Evolutionary conservation across 139 green algal genomes (phyloP).

Genomic region (Chlorella vulgaris): DNA sequence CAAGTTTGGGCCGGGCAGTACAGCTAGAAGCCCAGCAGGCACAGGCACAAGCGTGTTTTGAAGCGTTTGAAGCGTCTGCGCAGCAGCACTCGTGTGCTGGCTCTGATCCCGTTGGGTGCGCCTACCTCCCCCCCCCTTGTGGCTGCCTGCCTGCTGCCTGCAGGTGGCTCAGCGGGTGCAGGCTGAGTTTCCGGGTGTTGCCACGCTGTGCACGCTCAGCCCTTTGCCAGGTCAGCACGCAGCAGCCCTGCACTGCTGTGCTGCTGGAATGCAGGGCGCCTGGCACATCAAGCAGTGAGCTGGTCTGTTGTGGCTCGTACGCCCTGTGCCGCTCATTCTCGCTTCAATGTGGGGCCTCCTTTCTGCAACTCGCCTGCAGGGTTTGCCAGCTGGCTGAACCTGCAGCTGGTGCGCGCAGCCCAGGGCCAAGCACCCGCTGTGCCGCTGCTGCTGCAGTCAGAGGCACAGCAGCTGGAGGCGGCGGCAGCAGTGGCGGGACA

Average conservation of each 20-base stretch:
- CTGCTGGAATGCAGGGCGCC: neutral
- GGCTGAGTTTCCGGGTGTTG: conserved; percentile 55
- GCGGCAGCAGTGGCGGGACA: neutral
- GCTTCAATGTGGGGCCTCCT: neutral
- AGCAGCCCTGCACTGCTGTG: neutral
- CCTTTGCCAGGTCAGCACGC: conserved; percentile 62
- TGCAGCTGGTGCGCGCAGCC: neutral
- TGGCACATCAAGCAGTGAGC: neutral
- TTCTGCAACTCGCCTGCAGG: neutral
- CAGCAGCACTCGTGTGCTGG: too few relatives aligned
- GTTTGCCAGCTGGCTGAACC: conserved; percentile 71
- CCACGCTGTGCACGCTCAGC: conserved; percentile 74
- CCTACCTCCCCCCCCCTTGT: too few relatives aligned
- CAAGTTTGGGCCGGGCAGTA: too few relatives aligned
- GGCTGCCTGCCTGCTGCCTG: conserved; percentile 9
- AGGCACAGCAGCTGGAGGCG: neutral
- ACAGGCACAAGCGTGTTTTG: too few relatives aligned
- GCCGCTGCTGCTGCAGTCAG: conserved; percentile 23
- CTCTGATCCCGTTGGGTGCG: too few relatives aligned
- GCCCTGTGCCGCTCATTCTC: too few relatives aligned
- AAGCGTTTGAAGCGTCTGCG: too few relatives aligned
- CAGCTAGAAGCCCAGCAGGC: too few relatives aligned
- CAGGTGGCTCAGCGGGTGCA: conserved; percentile 51
- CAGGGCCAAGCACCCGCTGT: neutral
- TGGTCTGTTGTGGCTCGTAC: too few relatives aligned